Conservation (phyloP, 306 rosid genomes). For the Dryas octopetala region DNA sequence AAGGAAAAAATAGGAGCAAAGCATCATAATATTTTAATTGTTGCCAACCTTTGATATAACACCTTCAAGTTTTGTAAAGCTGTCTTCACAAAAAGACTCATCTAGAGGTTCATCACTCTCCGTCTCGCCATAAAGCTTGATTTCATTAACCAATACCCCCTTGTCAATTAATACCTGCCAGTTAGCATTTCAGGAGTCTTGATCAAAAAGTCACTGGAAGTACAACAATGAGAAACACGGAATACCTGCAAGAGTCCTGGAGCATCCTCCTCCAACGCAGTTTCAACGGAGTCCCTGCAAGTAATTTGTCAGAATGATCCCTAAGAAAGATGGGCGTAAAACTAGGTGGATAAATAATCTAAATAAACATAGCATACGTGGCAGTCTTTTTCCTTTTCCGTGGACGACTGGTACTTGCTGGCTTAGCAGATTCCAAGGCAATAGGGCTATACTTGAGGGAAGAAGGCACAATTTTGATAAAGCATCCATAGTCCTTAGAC, state of each 20-base stretch:
- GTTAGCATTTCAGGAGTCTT: slow-evolving; percentile 31
- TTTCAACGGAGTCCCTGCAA: slow-evolving; percentile 79
- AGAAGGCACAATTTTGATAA: slow-evolving; percentile 38
- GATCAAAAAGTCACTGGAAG: slow-evolving; percentile 28
- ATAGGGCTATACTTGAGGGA: slow-evolving; percentile 23
- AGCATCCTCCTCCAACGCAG: slow-evolving; percentile 92
- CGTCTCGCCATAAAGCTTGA: slow-evolving; percentile 77
- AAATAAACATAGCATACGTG: slow-evolving; percentile 46
- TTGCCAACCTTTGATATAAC: slow-evolving; percentile 69
- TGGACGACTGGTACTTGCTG: slow-evolving; percentile 34
- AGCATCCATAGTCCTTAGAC: slow-evolving; percentile 27
- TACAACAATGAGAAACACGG: slow-evolving; percentile 30
- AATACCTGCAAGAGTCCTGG: slow-evolving; percentile 93
- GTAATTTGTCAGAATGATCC: slow-evolving; percentile 9
- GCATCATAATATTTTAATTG: slow-evolving; percentile 18
- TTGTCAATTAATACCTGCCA: slow-evolving; percentile 74
- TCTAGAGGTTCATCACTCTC: slow-evolving; percentile 65
- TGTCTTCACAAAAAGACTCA: slow-evolving; percentile 64
- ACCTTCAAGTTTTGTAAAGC: slow-evolving; percentile 70
- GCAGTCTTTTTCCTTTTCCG: slow-evolving; percentile 74
- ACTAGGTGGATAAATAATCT: neutral
- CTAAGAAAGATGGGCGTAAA: slow-evolving; percentile 16
- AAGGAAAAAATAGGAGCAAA: slow-evolving; percentile 17
- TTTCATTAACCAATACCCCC: slow-evolving; percentile 71
- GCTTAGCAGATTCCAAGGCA: slow-evolving; percentile 42